Conservation (phyloP, 495 filamentous ascomycete genomes). For the Penicillium roqueforti region DNA sequence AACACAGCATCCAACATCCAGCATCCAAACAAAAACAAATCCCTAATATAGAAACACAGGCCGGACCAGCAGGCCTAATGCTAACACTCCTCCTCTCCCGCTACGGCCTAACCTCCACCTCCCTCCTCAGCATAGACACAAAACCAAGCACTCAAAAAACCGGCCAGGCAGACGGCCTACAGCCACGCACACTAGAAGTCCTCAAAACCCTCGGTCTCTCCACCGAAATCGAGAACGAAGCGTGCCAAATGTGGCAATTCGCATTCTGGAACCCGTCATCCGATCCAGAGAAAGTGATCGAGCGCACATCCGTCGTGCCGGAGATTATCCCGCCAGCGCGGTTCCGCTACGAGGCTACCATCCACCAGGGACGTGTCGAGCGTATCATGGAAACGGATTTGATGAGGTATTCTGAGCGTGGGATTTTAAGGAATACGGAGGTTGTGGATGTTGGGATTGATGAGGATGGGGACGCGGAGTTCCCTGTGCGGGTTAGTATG, state of each 20-base stretch:
- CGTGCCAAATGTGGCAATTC: slow-evolving; percentile 45
- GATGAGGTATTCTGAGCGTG: slow-evolving; percentile 13
- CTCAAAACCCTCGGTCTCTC: slow-evolving; percentile 64
- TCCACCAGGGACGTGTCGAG: slow-evolving; percentile 30
- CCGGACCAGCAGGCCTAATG: slow-evolving; percentile 35
- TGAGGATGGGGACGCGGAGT: not conserved
- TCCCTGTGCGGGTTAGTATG: slow-evolving; percentile 2
- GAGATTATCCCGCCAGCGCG: slow-evolving; percentile 28
- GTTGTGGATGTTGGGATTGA: slow-evolving; percentile 9
- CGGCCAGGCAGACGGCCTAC: slow-evolving; percentile 55
- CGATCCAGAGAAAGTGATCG: slow-evolving; percentile 28
- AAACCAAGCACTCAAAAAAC: slow-evolving; percentile 24
- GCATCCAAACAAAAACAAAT: not conserved
- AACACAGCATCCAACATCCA: not conserved
- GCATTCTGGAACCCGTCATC: slow-evolving; percentile 26
- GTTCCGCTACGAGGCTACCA: slow-evolving; percentile 31
- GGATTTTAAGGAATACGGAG: slow-evolving; percentile 5
- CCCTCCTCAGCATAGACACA: slow-evolving; percentile 31
- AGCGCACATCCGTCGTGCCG: slow-evolving; percentile 26
- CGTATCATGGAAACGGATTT: slow-evolving; percentile 27
- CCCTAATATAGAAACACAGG: slow-evolving; percentile 4
- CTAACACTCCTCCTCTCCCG: slow-evolving; percentile 31
- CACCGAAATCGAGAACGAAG: slow-evolving; percentile 51
- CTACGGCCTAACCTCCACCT: slow-evolving; percentile 25
- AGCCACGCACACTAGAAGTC: slow-evolving; percentile 56